Percentiles rank a stretch among this genome's conserved stretches.
Conservation (phyloP, 2,329 filamentous ascomycete species). For the Exophiala sideris region DNA sequence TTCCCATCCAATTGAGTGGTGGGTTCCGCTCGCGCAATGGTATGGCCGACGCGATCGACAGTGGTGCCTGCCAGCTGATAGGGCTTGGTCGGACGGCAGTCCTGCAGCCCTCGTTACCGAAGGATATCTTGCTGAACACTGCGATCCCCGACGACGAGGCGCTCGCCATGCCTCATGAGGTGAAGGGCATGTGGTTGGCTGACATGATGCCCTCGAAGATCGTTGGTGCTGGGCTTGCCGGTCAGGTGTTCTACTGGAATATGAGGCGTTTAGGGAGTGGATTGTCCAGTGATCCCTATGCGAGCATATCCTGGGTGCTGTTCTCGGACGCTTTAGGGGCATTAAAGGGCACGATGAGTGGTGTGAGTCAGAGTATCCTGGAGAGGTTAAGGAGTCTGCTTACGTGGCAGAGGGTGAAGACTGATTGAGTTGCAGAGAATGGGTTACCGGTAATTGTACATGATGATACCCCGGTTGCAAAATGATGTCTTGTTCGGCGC, state of each 20-base stretch:
- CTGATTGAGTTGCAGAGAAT: neutral
- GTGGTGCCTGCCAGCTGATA: slow-evolving; percentile 49
- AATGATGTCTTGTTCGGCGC: neutral
- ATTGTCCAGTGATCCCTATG: slow-evolving; percentile 31
- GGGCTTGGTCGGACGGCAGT: slow-evolving; percentile 49
- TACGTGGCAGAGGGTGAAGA: neutral
- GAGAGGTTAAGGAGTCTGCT: neutral
- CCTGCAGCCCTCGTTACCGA: slow-evolving; percentile 43
- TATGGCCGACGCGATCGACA: slow-evolving; percentile 48
- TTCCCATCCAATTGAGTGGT: slow-evolving; percentile 50
- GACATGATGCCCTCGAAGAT: slow-evolving; percentile 33
- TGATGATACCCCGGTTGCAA: neutral
- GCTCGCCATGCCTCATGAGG: slow-evolving; percentile 30
- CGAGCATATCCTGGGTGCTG: slow-evolving; percentile 27
- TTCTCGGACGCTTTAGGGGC: neutral
- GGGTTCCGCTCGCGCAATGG: slow-evolving; percentile 57
- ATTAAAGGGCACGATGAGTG: neutral
- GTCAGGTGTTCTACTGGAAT: slow-evolving; percentile 36
- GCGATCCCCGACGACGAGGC: slow-evolving; percentile 24
- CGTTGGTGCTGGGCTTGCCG: slow-evolving; percentile 31
- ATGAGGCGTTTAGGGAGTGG: slow-evolving; percentile 34
- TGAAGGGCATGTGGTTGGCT: slow-evolving; percentile 34
- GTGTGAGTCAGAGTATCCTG: neutral
- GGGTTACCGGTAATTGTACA: neutral
- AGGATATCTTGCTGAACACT: slow-evolving; percentile 18